phyloP scores from a whole-genome alignment of 768 basidiomycete genomes.

The Kwoniella pini region DNA sequence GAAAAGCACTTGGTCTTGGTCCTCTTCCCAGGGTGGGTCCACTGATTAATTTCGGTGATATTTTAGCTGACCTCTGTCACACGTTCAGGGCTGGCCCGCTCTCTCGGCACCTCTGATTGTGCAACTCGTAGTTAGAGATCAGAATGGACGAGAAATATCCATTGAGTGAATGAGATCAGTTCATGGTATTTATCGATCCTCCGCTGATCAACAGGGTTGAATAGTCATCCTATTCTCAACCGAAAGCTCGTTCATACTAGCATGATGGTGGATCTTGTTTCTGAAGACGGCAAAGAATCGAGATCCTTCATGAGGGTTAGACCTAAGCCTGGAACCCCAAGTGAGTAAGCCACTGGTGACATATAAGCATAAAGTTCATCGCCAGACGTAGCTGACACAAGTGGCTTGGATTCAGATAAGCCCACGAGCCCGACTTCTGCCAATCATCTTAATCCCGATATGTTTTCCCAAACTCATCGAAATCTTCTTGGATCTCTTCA shows the following conservation, averaged over 20 bases:
- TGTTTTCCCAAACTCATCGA: slow-evolving; percentile 5
- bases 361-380: no score
- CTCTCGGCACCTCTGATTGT: slow-evolving; percentile 18
- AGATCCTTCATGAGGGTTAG: slow-evolving; percentile 13
- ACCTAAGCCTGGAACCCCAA: not conserved
- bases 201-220: no score
- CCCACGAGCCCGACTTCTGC: not conserved
- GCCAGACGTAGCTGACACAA: not conserved
- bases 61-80: not conserved
- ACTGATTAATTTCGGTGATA: not conserved
- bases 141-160: not conserved
- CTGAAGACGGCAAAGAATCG: slow-evolving; percentile 6
- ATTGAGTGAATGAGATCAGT: not conserved
- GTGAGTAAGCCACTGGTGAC: not conserved
- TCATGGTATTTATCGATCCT: no score
- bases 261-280: slow-evolving; percentile 21
- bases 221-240: slow-evolving; percentile 4
- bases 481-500: slow-evolving; percentile 16
- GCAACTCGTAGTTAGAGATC: slow-evolving; percentile 6
- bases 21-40: slow-evolving; percentile 8
- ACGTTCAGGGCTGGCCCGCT: slow-evolving; percentile 11
- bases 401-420: not conserved
- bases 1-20: slow-evolving; percentile 11
- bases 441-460: not conserved
- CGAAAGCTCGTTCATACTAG: slow-evolving; percentile 14